Conservation (phyloP, 495 filamentous ascomycete species). For the Eremomyces bilateralis region DNA sequence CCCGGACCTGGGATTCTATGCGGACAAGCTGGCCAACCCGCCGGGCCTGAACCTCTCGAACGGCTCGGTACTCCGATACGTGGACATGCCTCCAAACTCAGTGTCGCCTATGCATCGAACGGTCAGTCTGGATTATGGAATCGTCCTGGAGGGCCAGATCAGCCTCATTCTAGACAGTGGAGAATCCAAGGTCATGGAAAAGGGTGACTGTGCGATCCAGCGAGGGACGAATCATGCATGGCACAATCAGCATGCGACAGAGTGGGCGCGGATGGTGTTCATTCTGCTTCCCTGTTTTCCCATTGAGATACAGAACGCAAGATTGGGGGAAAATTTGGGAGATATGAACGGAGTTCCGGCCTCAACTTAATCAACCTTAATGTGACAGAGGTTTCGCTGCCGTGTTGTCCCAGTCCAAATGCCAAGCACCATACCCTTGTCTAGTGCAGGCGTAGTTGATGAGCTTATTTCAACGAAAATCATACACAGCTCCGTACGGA, state of each 20-base stretch:
- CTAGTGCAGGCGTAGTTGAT: no score
- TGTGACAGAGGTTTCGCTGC: no score
- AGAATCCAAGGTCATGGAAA: slow-evolving; percentile 27
- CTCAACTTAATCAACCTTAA: no score
- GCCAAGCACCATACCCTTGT: no score
- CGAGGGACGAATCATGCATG: slow-evolving; percentile 46
- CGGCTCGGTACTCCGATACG: slow-evolving; percentile 34
- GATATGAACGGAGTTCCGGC: slow-evolving; percentile 3
- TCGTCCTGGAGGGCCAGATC: slow-evolving; percentile 52
- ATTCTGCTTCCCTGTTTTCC: slow-evolving; percentile 1
- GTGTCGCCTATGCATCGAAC: slow-evolving; percentile 48
- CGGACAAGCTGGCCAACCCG: slow-evolving; percentile 7
- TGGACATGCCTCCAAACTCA: slow-evolving; percentile 35
- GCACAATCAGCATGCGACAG: slow-evolving; percentile 29
- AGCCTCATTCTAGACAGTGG: slow-evolving; percentile 38
- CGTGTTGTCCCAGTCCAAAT: no score
- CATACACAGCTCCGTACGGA: no score
- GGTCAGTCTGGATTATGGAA: slow-evolving; percentile 49
- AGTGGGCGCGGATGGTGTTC: slow-evolving; percentile 12
- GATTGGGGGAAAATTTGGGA: slow-evolving; percentile 2
- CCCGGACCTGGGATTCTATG: slow-evolving; percentile 25
- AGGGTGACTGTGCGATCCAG: slow-evolving; percentile 45
- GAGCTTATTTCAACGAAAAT: no score
- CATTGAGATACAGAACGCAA: background rate
- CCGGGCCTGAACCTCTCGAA: slow-evolving; percentile 19